Evolutionary conservation across 2,329 filamentous ascomycete genomes (phyloP), one percentile per base, ranked within the genome.

Genomic region (Beauveria scarabaeidicola): DNA sequence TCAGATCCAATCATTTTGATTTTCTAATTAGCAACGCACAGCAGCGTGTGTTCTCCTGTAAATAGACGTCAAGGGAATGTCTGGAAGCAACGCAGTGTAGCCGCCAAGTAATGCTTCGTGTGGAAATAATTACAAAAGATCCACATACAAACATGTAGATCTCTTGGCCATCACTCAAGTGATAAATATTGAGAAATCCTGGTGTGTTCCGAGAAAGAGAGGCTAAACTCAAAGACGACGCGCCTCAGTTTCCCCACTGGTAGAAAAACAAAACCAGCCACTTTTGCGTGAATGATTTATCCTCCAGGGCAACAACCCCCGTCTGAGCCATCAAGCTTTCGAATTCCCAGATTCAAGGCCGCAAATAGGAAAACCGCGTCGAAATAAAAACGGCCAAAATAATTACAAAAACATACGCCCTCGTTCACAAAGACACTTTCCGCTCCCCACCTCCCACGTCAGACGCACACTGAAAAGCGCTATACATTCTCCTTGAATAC

Each of bases 401-500:
- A 19, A 23, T 43, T 23, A 51, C 17, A 43, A 32, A 55, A 29
- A 29, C 38, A 32, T 32, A 54, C 52, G 43, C n/a, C 40, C 50
- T 41, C 50, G 29, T n/a, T 52, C 25, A 25, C 6, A 23, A 40
- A 52, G 32, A 15, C 21, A n/a, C 2, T 41, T 38, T 41, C n/a
- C 9, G 32, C 38, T 19, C 8, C 17, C 51, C 6, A 32, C 17
- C 29, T 72, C 8, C 50, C 19, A 10, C 23, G 11, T 5, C 51
- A 43, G 6, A 41, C 19, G 17, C 25, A 23, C 40, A 2, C 9
- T 21, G 3, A 11, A 23, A 13, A n/a, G 21, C 38, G 9, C 19
- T 71, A 89, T 69, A 90, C 80, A 63, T 88, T 81, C 75, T 91
- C 88, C 61, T 80, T 78, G 67, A 90, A 91, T 64, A 88, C 79